These are phyloP conservation scores for Picea glauca DNA, from an alignment of 75 land plant genomes.

Conservation along the genomic window DNA sequence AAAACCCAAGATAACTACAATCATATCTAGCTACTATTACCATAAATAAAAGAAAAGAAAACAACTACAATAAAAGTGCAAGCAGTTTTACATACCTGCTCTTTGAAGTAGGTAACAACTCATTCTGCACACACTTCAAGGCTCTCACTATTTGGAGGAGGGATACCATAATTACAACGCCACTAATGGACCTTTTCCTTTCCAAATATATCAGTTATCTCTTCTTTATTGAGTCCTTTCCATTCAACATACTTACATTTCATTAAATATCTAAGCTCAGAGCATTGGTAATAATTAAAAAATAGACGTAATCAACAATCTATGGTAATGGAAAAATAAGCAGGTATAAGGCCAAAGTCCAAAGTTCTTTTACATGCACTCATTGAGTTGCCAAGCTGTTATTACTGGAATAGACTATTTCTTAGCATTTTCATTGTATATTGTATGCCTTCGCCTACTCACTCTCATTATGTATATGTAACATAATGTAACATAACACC, in stretches of 20 bases:
- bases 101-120: slow-evolving; percentile 81
- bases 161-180: slow-evolving; percentile 92
- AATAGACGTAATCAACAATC: neutral
- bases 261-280: neutral
- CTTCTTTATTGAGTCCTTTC: slow-evolving; percentile 93
- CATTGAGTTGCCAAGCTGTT: slow-evolving; percentile 92
- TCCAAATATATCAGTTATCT: slow-evolving; percentile 88
- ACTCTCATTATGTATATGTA: slow-evolving; percentile 65
- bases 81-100: slow-evolving; percentile 38
- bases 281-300: neutral
- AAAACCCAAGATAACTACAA: neutral
- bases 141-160: slow-evolving; percentile 93
- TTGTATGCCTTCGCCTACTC: slow-evolving; percentile 61
- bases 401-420: slow-evolving; percentile 83
- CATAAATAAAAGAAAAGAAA: neutral
- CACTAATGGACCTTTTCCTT: slow-evolving; percentile 82
- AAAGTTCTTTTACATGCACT: too few species aligned
- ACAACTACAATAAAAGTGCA: neutral
- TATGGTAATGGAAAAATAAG: neutral
- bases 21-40: neutral
- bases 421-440: slow-evolving; percentile 67
- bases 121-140: slow-evolving; percentile 90
- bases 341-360: slow-evolving; percentile 13
- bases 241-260: slow-evolving; percentile 86
- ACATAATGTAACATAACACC: too few species aligned